Conservation (phyloP, 2,329 filamentous ascomycete species). For the Helotiales sp. region DNA sequence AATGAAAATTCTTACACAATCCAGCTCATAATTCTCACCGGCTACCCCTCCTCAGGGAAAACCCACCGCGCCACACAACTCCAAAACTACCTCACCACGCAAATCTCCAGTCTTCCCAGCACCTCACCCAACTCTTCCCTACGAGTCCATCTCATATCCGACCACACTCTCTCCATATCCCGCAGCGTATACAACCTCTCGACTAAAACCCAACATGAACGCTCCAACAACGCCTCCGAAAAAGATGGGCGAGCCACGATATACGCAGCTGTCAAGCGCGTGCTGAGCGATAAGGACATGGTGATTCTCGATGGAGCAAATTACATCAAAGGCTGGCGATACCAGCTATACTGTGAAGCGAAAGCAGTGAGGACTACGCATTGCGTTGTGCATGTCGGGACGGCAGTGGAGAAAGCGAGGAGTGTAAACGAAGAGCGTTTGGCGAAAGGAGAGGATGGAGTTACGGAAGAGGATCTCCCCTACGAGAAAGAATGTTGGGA, state of each 20-base stretch:
- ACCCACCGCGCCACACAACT: constrained; percentile 70
- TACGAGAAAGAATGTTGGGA: constrained; percentile 42
- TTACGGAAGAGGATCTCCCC: constrained; percentile 39
- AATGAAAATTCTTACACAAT: not conserved
- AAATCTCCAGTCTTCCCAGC: constrained; percentile 43
- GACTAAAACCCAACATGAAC: constrained; percentile 60
- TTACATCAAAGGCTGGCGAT: constrained; percentile 90
- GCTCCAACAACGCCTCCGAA: constrained; percentile 75
- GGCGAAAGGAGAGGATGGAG: constrained; percentile 27
- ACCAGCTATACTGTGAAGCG: constrained; percentile 84
- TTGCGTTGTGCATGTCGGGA: constrained; percentile 73
- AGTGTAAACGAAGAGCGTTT: constrained; percentile 66
- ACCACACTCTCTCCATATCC: constrained; percentile 71
- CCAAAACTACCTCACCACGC: constrained; percentile 66
- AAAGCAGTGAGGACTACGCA: constrained; percentile 78
- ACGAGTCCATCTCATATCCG: constrained; percentile 75
- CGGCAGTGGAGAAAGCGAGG: constrained; percentile 56
- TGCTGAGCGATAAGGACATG: constrained; percentile 73
- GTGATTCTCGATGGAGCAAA: constrained; percentile 82
- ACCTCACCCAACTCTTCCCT: constrained; percentile 49
- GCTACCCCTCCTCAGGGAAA: constrained; percentile 72
- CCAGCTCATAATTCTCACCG: constrained; percentile 71
- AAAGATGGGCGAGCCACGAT: constrained; percentile 81
- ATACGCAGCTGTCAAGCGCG: constrained; percentile 79
- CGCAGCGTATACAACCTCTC: constrained; percentile 74